Evolutionary conservation across 306 rosid genomes (phyloP).

Genomic region (Sesbania bispinosa): DNA sequence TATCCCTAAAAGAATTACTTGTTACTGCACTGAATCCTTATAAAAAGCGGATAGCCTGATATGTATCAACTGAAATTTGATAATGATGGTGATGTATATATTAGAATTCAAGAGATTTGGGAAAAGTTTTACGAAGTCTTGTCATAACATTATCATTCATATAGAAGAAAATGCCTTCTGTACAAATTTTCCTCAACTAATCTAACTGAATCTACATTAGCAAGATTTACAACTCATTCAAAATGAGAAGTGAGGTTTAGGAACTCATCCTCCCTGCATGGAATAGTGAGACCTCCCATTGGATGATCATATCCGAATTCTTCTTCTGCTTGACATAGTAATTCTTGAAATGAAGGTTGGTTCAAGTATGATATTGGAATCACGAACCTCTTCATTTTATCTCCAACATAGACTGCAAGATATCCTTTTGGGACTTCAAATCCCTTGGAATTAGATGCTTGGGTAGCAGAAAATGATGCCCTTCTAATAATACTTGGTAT

Average conservation of each 20-base stretch:
- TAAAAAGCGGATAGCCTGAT: background rate
- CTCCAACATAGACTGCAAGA: no score
- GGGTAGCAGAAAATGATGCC: no score
- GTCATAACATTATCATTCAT: no score
- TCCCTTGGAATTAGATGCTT: no score
- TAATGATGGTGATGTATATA: no score
- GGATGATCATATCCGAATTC: conserved; percentile 43
- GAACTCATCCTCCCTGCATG: conserved; percentile 29
- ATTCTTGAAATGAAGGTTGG: conserved; percentile 36
- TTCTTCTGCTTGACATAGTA: conserved; percentile 28
- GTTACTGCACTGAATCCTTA: no score
- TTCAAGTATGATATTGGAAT: conserved; percentile 37
- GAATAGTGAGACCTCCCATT: conserved; percentile 46
- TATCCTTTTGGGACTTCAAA: no score
- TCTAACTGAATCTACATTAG: background rate
- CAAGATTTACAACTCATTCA: background rate
- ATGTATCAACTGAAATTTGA: no score
- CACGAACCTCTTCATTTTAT: conserved; percentile 16
- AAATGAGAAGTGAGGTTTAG: conserved; percentile 15
- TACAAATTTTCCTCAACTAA: background rate
- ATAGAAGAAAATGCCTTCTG: background rate
- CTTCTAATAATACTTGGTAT: no score
- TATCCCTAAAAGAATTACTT: background rate
- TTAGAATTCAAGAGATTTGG: no score
- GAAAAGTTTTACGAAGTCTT: no score